Conservation (phyloP, 805 yeast genomes). For the Candida broadrunensis region DNA sequence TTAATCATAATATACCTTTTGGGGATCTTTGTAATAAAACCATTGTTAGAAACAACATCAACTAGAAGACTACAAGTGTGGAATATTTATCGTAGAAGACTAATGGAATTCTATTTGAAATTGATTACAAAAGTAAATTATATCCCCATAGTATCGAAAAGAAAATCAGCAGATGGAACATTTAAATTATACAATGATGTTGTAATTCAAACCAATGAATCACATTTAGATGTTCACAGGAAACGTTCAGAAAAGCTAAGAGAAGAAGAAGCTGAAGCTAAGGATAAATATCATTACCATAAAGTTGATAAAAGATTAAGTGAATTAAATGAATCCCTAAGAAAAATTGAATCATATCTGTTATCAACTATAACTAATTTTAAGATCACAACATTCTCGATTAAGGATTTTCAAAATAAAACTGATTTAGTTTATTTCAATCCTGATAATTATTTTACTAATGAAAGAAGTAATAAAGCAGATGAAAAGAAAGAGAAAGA, state of each 20-base stretch:
- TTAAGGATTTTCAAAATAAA: slow-evolving; percentile 35
- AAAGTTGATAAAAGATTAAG: slow-evolving; percentile 20
- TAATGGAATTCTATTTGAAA: slow-evolving; percentile 34
- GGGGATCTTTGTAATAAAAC: slow-evolving; percentile 31
- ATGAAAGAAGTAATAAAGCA: slow-evolving; percentile 3
- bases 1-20: slow-evolving; percentile 27
- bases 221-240: slow-evolving; percentile 11
- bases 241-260: slow-evolving; percentile 10
- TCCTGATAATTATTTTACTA: slow-evolving; percentile 23
- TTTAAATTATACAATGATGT: slow-evolving; percentile 36
- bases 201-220: slow-evolving; percentile 33
- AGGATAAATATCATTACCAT: slow-evolving; percentile 24
- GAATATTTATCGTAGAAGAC: slow-evolving; percentile 26
- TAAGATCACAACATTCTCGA: slow-evolving; percentile 20
- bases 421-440: slow-evolving; percentile 34
- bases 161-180: slow-evolving; percentile 19
- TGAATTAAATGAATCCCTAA: slow-evolving; percentile 18
- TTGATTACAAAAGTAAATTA: slow-evolving; percentile 30
- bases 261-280: slow-evolving; percentile 12
- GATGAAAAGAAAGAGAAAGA: not conserved
- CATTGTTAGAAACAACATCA: slow-evolving; percentile 28
- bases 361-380: slow-evolving; percentile 31
- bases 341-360: slow-evolving; percentile 24
- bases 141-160: slow-evolving; percentile 39
- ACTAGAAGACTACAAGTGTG: slow-evolving; percentile 31